Evolutionary conservation across 306 rosid species (phyloP).

Genomic region (Abrus precatorius): DNA sequence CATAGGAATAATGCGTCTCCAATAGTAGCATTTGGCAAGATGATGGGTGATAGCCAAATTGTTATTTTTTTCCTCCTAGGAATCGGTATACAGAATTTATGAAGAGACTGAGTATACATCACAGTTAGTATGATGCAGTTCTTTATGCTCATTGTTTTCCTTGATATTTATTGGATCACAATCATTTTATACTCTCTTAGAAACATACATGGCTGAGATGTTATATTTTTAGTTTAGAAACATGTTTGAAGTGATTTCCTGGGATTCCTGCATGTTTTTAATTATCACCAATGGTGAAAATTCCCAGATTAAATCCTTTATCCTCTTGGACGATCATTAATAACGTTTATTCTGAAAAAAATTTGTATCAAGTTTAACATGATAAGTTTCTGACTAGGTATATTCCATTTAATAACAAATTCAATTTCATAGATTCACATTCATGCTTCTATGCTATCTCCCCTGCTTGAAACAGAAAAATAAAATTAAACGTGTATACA

Average conservation of each 20-base stretch:
- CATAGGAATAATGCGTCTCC: constrained; percentile 9
- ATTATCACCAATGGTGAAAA: neutral
- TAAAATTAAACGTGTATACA: too few relatives aligned
- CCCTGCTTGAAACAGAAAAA: neutral
- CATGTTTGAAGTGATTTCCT: neutral
- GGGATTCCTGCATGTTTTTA: constrained; percentile 3
- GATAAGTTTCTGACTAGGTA: neutral
- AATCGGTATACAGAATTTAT: constrained; percentile 12
- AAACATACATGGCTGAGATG: neutral
- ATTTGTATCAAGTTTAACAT: neutral
- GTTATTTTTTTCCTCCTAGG: neutral
- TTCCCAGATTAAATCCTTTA: neutral
- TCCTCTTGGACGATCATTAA: neutral
- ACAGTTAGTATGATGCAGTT: constrained; percentile 15
- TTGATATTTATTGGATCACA: neutral
- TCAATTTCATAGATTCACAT: too few relatives aligned
- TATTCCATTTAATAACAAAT: neutral
- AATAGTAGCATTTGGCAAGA: constrained; percentile 29
- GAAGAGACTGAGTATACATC: neutral
- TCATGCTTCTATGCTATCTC: too few relatives aligned
- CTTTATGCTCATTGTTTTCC: constrained; percentile 8
- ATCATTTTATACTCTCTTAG: constrained; percentile 5
- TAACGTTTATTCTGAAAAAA: neutral
- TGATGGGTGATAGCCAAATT: constrained; percentile 22
- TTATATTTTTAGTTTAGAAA: neutral